Base-by-base conservation (phyloP, 176 grass and related monocot genomes). In the Oryza glaberrima region DNA sequence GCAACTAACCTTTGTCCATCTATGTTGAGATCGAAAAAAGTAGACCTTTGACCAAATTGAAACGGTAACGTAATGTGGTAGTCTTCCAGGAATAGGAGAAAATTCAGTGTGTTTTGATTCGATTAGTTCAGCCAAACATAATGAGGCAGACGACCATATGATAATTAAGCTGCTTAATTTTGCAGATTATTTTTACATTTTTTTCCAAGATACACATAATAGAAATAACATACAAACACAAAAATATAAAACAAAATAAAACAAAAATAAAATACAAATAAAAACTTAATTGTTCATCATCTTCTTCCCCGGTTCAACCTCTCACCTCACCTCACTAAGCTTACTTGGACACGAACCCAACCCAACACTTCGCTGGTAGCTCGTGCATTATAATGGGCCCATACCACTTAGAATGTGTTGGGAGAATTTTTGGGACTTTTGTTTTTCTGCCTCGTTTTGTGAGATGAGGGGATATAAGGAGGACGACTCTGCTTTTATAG, bases 301-400 rank as follows among this genome's bases (percentile, higher is more conserved):
- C 51, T 54, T 54, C 51, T 19, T 54, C 16, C 16, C 5, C 5
- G 15, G 51, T 4, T 19, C 10, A 22, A 3, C 6, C 36, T 5
- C 35, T 7, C 14, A 32, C 16, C 16, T 1, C 16, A 52, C 5
- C 15, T 7, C 16, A 1, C 16, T 44, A 88, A 14, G 14, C 16
- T 47, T 86, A 40, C 72, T 91, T 88, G 6, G 64, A 11, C 0
- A 15, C 22, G 2, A 82, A 32, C 30, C 2, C 30, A 32, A 32
- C 30, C 0, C 30, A 3, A 32, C 30, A 32, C 30, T 32, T 32
- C 30, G 30, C 30, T 32, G 30, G 30, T 32, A 32, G 30, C 30
- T 2, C 30, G 2, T 30, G 30, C 30, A 30, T 30, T 30, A 30
- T 30, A 30, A 30, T 30, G 2, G 30, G 2, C 30, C 30, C 30